A percentile compares a stretch with the other conserved stretches of the same genome.
phyloP scores from a whole-genome alignment of 768 basidiomycete species.

The Suillus weaverae region DNA sequence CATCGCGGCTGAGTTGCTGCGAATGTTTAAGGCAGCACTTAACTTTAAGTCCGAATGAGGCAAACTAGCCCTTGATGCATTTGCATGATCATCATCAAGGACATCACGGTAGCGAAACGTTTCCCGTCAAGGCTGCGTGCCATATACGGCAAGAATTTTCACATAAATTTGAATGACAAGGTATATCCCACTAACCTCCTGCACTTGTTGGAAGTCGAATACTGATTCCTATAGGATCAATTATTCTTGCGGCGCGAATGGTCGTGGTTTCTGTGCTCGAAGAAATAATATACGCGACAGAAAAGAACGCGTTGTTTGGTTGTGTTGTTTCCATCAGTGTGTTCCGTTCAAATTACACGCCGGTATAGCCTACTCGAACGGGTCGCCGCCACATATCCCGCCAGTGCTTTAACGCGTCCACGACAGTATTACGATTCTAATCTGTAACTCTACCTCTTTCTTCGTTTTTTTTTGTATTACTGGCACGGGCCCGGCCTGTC shows the following conservation, averaged over 20 bases:
- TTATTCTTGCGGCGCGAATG: background rate
- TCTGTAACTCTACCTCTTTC: slow-evolving; percentile 15
- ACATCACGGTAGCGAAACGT: slow-evolving; percentile 1
- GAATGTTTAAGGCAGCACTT: background rate
- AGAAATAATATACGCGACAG: background rate
- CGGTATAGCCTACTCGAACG: slow-evolving; percentile 20
- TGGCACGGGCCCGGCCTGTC: background rate
- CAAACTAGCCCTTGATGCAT: background rate
- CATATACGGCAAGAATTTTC: background rate
- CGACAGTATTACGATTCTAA: slow-evolving; percentile 28
- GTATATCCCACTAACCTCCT: background rate
- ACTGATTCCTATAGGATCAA: background rate
- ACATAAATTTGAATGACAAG: background rate
- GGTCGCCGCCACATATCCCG: slow-evolving; percentile 9
- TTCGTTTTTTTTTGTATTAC: slow-evolving; percentile 8
- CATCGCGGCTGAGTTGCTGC: background rate
- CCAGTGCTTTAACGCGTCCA: slow-evolving; percentile 27
- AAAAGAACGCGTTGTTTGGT: slow-evolving; percentile 23
- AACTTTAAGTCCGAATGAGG: background rate
- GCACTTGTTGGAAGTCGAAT: background rate
- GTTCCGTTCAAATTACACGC: slow-evolving; percentile 7
- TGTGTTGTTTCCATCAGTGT: slow-evolving; percentile 17
- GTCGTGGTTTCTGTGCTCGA: background rate
- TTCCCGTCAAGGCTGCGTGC: background rate
- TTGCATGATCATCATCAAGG: background rate